These are phyloP conservation scores for Tylopilus rubrobrunneus DNA, from an alignment of 768 basidiomycete genomes.

Conservation along the genomic window DNA sequence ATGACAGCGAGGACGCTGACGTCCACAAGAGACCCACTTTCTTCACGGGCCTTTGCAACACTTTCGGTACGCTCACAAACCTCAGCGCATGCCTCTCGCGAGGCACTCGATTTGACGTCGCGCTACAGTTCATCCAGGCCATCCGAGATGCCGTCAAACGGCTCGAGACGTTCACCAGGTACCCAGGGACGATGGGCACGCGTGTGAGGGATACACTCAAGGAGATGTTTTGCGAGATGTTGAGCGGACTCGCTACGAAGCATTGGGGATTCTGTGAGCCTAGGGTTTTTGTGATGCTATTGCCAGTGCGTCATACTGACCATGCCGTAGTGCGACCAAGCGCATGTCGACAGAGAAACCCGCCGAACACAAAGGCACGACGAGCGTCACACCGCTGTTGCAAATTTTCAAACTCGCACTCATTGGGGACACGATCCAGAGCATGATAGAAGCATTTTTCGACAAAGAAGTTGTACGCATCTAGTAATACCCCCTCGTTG, in stretches of 20 bases:
- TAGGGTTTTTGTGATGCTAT: background rate
- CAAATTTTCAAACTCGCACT: constrained; percentile 99
- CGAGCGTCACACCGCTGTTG: constrained; percentile 84
- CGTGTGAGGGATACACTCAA: constrained; percentile 92
- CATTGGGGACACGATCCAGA: constrained; percentile 95
- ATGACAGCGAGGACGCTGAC: too few relatives aligned
- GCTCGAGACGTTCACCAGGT: too few relatives aligned
- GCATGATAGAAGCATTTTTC: constrained; percentile 97
- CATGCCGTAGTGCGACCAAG: constrained; percentile 63
- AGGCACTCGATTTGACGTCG: too few relatives aligned
- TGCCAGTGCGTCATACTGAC: too few relatives aligned
- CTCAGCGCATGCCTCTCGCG: too few relatives aligned
- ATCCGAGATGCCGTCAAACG: too few relatives aligned
- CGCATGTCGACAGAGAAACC: constrained; percentile 91
- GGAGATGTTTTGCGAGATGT: constrained; percentile 83
- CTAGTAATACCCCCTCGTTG: background rate
- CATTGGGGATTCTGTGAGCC: constrained; percentile 84
- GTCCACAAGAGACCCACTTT: too few relatives aligned
- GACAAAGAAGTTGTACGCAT: constrained; percentile 84
- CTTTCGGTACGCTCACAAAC: too few relatives aligned
- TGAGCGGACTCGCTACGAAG: constrained; percentile 70
- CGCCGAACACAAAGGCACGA: constrained; percentile 75
- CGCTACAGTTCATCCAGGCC: too few relatives aligned
- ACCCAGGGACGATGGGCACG: too few relatives aligned
- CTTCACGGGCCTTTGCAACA: too few relatives aligned